Percentiles rank a stretch among this genome's conserved stretches.
These are phyloP conservation scores for Saccharomyces hybrid DNA, from an alignment of 1,139 yeast species.

Conservation along the genomic window DNA sequence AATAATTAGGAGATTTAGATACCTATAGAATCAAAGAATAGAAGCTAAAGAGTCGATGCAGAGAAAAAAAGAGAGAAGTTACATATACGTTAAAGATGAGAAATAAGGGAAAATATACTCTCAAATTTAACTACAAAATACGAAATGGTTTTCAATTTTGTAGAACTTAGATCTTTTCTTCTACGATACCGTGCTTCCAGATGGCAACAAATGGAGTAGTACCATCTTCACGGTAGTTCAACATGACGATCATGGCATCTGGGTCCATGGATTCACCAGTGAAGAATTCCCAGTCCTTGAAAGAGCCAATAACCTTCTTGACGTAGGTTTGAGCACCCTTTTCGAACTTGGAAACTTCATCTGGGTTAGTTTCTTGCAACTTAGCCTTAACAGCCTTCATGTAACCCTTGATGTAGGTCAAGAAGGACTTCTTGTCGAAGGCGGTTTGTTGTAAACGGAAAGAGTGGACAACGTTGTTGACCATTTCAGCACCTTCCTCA, in stretches of 20 bases:
- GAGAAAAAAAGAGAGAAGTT: neutral
- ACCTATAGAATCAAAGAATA: conserved; percentile 1
- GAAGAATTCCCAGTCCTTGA: conserved; percentile 98
- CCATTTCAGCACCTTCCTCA: conserved; percentile 81
- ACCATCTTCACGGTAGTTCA: conserved; percentile 99
- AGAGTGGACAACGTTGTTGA: conserved; percentile 96
- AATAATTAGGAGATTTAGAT: neutral
- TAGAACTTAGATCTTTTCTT: conserved; percentile 67
- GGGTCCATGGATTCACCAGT: conserved; percentile 99
- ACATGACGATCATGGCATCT: conserved; percentile 93
- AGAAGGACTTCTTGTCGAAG: conserved; percentile 95
- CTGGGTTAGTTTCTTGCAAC: conserved; percentile 85
- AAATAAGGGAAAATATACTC: neutral
- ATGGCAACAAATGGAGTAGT: conserved; percentile 91
- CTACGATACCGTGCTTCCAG: conserved; percentile 97
- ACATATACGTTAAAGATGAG: neutral
- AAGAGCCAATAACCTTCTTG: conserved; percentile 88
- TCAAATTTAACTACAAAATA: neutral
- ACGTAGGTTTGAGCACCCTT: conserved; percentile 94
- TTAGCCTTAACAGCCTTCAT: conserved; percentile 90
- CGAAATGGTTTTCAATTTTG: neutral
- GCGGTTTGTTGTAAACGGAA: conserved; percentile 94
- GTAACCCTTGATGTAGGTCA: conserved; percentile 95
- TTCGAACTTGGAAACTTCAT: conserved; percentile 76
- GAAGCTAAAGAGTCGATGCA: neutral